Base-by-base conservation (phyloP, 78 protist species). In the Tieghemostelium lacteum region DNA sequence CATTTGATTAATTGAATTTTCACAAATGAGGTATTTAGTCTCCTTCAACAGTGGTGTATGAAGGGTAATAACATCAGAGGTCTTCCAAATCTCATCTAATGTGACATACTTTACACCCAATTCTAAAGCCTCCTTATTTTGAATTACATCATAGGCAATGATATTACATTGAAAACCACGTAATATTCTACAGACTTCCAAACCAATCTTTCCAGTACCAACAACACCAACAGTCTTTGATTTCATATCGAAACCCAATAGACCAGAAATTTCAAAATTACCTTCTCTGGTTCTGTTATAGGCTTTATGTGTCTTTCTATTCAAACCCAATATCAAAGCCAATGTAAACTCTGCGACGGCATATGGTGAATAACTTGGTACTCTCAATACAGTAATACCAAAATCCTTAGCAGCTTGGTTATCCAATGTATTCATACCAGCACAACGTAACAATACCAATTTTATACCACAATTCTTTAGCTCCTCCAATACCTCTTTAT, bases 261-360 rank as follows among this genome's bases (percentile, higher is more conserved):
- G 86, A 17, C 96, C 96, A 26, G 26, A 37, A 4, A 96, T 75
- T 26, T 34, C 55, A 28, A 93, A 96, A 63, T 96, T 94, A 54
- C 88, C 95, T 20, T 92, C 95, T 28, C 87, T 85, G 24, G 29
- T 63, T 40, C 97, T 86, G 45, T 89, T 49, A 80, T 76, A 89
- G 0, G 98, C 94, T 55, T 77, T 75, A 61, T 85, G 95, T 0
- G 73, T 49, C 72, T 93, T 94, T 40, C 98, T 67, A 73, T 95
- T 94, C 31, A 97, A 73, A 33, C 95, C n/a, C 66, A 86, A 0
- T 26, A 78, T 33, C 26, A 97, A 55, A 16, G 94, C 40, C 0
- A 88, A 55, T 31, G 98, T 96, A 72, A 85, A 95, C 83, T 97
- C 98, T 2, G 98, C 97, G 0, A 95, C 96, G 20, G 97, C 92